Conservation (phyloP, 75 land plant genomes). For the Cryptomeria japonica region DNA sequence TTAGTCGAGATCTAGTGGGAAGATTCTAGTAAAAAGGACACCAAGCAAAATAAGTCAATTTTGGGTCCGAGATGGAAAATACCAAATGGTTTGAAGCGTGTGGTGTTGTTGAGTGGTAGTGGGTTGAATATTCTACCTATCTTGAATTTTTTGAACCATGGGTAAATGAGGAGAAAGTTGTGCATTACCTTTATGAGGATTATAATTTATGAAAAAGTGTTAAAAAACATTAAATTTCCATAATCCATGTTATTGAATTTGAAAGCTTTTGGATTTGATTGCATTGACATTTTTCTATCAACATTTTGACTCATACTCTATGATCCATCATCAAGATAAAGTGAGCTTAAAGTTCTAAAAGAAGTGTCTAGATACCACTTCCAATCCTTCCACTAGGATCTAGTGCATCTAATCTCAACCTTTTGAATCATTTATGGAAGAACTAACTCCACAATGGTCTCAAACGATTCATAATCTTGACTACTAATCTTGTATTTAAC, state of each 20-base stretch:
- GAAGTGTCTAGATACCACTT: not conserved
- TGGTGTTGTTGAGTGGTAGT: not conserved
- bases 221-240: no score
- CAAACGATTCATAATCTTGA: not conserved
- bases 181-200: not conserved
- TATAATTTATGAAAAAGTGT: no score
- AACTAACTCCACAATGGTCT: no score
- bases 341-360: no score
- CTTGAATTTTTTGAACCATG: not conserved
- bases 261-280: no score
- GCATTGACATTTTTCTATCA: no score
- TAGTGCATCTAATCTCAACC: no score
- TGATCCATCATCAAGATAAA: no score
- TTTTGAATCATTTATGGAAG: no score
- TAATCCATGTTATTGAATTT: no score
- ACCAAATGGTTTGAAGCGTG: not conserved
- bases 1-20: not conserved
- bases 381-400: no score
- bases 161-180: not conserved
- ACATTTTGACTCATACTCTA: no score
- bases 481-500: not conserved
- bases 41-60: not conserved
- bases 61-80: not conserved
- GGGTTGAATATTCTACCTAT: not conserved
- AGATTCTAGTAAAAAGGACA: not conserved